phyloP scores from a whole-genome alignment of 345 rosid species.

The Melastoma malabathricum region DNA sequence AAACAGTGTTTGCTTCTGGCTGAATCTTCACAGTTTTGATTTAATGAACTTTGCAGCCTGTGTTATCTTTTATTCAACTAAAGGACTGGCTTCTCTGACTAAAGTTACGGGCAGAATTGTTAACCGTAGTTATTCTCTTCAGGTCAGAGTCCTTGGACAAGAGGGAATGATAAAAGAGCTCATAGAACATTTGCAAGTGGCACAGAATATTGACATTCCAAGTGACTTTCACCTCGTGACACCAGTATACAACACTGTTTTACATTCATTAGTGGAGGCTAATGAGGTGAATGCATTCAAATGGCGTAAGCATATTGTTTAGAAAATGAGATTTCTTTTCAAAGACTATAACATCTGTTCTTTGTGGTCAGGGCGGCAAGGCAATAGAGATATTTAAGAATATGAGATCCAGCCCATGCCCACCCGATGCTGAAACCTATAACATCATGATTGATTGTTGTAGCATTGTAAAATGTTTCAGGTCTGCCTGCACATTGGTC shows the following conservation, averaged over 20 bases:
- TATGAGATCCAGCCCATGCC: slow-evolving; percentile 33
- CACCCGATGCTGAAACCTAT: slow-evolving; percentile 39
- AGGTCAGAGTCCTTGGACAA: slow-evolving; percentile 67
- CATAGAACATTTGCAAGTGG: slow-evolving; percentile 31
- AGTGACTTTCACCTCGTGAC: slow-evolving; percentile 25
- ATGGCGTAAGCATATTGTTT: too few relatives aligned
- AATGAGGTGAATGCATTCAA: slow-evolving; percentile 32
- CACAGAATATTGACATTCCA: slow-evolving; percentile 28
- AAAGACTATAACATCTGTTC: background rate
- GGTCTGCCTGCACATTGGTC: slow-evolving; percentile 45
- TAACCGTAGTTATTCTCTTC: slow-evolving; percentile 9
- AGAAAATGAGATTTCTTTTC: slow-evolving; percentile 3
- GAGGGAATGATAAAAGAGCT: slow-evolving; percentile 68
- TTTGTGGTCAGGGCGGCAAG: slow-evolving; percentile 20
- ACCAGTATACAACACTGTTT: slow-evolving; percentile 39
- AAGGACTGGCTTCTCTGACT: background rate
- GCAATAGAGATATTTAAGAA: slow-evolving; percentile 46
- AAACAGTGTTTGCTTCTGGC: too few relatives aligned
- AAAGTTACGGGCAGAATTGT: background rate
- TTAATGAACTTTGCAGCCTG: too few relatives aligned
- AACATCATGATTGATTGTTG: slow-evolving; percentile 65
- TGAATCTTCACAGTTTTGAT: too few relatives aligned
- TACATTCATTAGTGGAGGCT: slow-evolving; percentile 52
- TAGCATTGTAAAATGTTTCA: slow-evolving; percentile 27
- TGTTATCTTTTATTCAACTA: background rate